Conservation (phyloP, 352 stramenopile species). For the Phytopythium chamaehyphon region DNA sequence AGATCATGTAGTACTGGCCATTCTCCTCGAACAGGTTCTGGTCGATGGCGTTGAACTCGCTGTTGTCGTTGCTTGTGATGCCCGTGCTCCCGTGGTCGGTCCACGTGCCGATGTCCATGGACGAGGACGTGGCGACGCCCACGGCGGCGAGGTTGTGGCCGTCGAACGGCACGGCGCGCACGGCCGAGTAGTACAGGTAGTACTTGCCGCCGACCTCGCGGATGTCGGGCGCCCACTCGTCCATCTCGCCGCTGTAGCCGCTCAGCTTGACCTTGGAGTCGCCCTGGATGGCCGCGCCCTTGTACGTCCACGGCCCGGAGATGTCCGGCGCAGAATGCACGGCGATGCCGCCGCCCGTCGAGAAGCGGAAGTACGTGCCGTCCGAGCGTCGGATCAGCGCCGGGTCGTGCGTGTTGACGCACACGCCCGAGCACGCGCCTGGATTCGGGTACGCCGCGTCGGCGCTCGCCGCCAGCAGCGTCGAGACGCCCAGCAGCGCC, state of each 20-base stretch:
- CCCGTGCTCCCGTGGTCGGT: constrained; percentile 27
- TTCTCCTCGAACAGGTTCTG: constrained; percentile 30
- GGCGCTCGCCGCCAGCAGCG: constrained; percentile 9
- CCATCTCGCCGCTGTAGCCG: too few species aligned
- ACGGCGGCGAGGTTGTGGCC: constrained; percentile 35
- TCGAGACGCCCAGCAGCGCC: constrained; percentile 3
- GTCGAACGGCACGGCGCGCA: constrained; percentile 46
- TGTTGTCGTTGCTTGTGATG: constrained; percentile 16
- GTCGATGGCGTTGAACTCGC: constrained; percentile 43
- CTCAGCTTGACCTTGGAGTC: too few species aligned
- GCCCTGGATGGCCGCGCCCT: constrained; percentile 30
- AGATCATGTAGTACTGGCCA: constrained; percentile 30
- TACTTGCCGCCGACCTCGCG: constrained; percentile 33
- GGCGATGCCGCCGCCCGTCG: constrained; percentile 39
- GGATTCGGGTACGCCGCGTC: constrained; percentile 13
- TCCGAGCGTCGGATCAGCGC: too few species aligned
- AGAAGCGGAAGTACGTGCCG: too few species aligned
- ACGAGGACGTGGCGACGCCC: constrained; percentile 28
- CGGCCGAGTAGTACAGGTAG: constrained; percentile 57
- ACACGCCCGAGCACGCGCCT: too few species aligned
- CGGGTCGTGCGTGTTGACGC: too few species aligned
- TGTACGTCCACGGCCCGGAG: constrained; percentile 37
- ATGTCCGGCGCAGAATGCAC: constrained; percentile 39
- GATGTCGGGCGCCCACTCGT: constrained; percentile 36
- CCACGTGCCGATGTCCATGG: constrained; percentile 37